Conservation (phyloP, 257 asterid genomes). For the Solanum bulbocastanum region DNA sequence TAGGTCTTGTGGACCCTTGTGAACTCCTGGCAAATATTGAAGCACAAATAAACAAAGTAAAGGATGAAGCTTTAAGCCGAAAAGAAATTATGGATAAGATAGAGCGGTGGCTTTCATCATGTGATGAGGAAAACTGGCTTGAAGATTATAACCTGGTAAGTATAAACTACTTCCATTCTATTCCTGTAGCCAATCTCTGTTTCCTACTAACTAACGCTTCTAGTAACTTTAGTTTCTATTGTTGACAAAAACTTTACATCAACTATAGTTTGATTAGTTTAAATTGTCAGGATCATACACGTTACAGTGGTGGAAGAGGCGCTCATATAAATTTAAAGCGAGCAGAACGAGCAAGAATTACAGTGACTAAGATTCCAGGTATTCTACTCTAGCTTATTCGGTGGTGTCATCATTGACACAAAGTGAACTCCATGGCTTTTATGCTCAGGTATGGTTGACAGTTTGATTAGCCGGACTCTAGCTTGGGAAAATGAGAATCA, state of each 20-base stretch:
- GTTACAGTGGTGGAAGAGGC: slow-evolving; percentile 94
- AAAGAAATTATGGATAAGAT: slow-evolving; percentile 76
- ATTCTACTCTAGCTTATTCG: not conserved
- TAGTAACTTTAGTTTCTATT: not conserved
- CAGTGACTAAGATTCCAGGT: slow-evolving; percentile 85
- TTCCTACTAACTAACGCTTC: not conserved
- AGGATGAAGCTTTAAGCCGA: slow-evolving; percentile 74
- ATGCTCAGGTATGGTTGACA: slow-evolving; percentile 68
- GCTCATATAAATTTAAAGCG: slow-evolving; percentile 84
- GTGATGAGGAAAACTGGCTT: slow-evolving; percentile 96
- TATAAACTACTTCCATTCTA: not conserved
- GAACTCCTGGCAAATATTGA: slow-evolving; percentile 79
- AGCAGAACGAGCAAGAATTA: slow-evolving; percentile 86
- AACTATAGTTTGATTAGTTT: not conserved
- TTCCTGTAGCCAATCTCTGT: not conserved
- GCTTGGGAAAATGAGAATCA: slow-evolving; percentile 84
- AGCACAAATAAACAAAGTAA: slow-evolving; percentile 61
- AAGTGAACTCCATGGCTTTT: slow-evolving; percentile 4
- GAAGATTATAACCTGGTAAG: slow-evolving; percentile 73
- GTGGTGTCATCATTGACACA: not conserved
- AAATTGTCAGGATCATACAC: slow-evolving; percentile 53
- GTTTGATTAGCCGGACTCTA: slow-evolving; percentile 58
- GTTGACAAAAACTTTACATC: not conserved
- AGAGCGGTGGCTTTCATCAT: slow-evolving; percentile 88
- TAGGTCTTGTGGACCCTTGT: slow-evolving; percentile 92